Base-by-base conservation (phyloP, 2,329 filamentous ascomycete species). In the Paraconiothyrium brasiliense region DNA sequence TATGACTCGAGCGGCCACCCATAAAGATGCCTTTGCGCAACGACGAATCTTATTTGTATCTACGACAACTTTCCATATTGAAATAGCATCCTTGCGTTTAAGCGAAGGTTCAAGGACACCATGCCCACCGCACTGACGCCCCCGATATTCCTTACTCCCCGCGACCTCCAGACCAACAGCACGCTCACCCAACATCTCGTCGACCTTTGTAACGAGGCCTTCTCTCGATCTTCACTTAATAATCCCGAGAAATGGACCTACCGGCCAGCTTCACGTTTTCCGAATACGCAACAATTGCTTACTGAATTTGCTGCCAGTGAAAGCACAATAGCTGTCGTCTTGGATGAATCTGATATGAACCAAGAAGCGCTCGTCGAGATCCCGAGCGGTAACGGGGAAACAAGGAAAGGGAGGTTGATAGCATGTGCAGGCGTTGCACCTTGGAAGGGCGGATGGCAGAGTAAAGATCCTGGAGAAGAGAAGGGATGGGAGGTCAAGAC, bases 401-500 rank as follows among this genome's bases (percentile, higher is more conserved):
- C 16, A 22, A 49, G 3, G 22, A 43, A 37, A 1, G 61, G 55
- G 2, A 72, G 67, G n/a, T 50, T 71, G 0, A 57, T 75, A 22
- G 72, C 70, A 6, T 71, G 67, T 32, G 67, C 71, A 11, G 67
- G 62, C 1, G 66, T 66, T 1, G 54, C 74, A 6, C 69, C 70
- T 1, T 75, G 72, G 72, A 55, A 48, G 44, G 72, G 71, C 4
- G 72, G 69, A 2, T 70, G 62, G 65, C 49, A 49, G 4, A 63
- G 63, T 24, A 65, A 72, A 50, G 65, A 65, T 20, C 57, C 66
- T 1, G 54, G 35, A 0, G 49, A 30, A 1, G 72, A 75, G 55
- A 34, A 56, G 10, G 73, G 73, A 0, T 76, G 68, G 69, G 73
- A 76, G 35, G 62, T 73, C 9, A 75, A 75, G 32, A 65, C 65